Conservation (phyloP, 2,329 filamentous ascomycete genomes). For the Fonsecaea erecta region DNA sequence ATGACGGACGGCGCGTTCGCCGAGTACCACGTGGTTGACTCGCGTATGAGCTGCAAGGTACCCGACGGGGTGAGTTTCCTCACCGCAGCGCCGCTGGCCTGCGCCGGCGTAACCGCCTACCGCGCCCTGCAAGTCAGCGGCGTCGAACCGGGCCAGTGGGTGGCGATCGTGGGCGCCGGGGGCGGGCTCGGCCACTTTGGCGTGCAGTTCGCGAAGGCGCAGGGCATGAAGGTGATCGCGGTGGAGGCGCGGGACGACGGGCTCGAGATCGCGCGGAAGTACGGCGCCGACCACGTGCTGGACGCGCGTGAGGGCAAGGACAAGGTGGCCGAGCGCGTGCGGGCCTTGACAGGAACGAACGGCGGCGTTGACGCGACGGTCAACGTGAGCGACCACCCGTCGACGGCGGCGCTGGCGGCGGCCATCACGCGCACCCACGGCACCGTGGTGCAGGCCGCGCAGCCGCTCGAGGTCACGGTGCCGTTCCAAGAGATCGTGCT, state of each 20-base stretch:
- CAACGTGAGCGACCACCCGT: slow-evolving; percentile 58
- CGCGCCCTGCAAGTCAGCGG: slow-evolving; percentile 50
- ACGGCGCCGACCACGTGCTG: slow-evolving; percentile 58
- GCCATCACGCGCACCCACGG: slow-evolving; percentile 65
- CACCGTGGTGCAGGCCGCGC: slow-evolving; percentile 62
- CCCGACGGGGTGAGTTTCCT: slow-evolving; percentile 56
- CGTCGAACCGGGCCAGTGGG: slow-evolving; percentile 42
- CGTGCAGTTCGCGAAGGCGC: slow-evolving; percentile 35
- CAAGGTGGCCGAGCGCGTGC: slow-evolving; percentile 53
- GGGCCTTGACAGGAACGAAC: slow-evolving; percentile 51
- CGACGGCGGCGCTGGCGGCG: slow-evolving; percentile 56
- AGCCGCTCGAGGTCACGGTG: slow-evolving; percentile 47
- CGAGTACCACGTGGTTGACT: slow-evolving; percentile 60
- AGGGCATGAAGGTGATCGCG: slow-evolving; percentile 59
- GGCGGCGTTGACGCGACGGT: slow-evolving; percentile 58
- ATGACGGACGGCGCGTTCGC: slow-evolving; percentile 60
- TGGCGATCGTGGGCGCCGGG: slow-evolving; percentile 55
- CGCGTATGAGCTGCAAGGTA: slow-evolving; percentile 51
- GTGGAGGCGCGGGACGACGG: slow-evolving; percentile 61
- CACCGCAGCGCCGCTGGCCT: slow-evolving; percentile 61
- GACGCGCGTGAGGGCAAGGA: slow-evolving; percentile 56
- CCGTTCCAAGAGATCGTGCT: slow-evolving; percentile 57
- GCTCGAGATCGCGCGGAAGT: slow-evolving; percentile 51
- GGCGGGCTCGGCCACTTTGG: slow-evolving; percentile 57
- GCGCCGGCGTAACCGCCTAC: slow-evolving; percentile 60